These are phyloP conservation scores for Cutaneotrichosporon spelunceum DNA, from an alignment of 1,284 basidiomycete genomes.

Conservation along the genomic window DNA sequence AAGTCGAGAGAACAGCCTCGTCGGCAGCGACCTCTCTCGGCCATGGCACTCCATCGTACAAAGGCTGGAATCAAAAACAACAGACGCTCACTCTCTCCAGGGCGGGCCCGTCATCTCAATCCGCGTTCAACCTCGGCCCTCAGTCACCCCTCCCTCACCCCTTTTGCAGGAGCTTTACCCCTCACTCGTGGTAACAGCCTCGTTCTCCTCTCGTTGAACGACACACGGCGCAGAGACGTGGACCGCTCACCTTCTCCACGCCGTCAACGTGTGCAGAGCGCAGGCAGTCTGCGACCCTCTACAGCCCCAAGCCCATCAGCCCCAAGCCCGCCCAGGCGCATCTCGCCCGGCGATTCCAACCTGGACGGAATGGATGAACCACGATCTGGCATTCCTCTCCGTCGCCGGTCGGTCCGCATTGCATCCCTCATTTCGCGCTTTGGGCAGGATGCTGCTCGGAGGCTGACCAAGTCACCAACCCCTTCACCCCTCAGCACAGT, in stretches of 20 bases:
- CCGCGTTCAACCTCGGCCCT: slow-evolving; percentile 1
- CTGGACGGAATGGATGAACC: neutral
- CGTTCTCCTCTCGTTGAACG: neutral
- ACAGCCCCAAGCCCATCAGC: neutral
- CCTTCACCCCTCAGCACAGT: neutral
- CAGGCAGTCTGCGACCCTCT: neutral
- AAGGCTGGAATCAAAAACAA: neutral
- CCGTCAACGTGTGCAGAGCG: neutral
- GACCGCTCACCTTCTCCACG: neutral
- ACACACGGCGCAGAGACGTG: neutral
- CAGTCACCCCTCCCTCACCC: neutral
- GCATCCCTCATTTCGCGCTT: slow-evolving; percentile 12
- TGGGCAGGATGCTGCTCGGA: slow-evolving; percentile 8
- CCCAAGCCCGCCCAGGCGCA: neutral
- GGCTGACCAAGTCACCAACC: slow-evolving; percentile 4
- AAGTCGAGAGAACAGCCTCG: neutral
- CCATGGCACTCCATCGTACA: neutral
- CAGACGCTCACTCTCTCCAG: neutral
- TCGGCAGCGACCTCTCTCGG: neutral
- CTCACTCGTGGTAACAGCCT: slow-evolving; percentile 6
- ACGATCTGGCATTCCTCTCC: neutral
- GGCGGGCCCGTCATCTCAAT: neutral
- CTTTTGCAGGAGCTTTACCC: neutral
- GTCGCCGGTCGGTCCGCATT: slow-evolving; percentile 5
- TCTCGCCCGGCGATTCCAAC: neutral